Percentiles rank a stretch among this genome's conserved stretches.
Conservation (phyloP, 176 grass and related monocot genomes). For the Phoenix dactylifera region DNA sequence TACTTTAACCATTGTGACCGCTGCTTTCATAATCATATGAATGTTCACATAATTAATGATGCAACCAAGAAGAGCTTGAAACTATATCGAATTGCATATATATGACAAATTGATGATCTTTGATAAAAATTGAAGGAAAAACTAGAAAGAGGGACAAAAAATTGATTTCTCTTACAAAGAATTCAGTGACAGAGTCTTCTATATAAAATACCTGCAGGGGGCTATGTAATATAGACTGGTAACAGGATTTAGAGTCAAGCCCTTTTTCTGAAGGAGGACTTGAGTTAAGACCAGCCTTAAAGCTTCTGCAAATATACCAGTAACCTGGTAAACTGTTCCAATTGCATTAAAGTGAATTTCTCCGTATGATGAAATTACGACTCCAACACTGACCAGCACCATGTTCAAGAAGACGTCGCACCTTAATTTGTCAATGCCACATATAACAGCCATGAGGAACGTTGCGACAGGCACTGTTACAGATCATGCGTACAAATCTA, state of each 20-base stretch:
- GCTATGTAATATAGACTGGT: constrained; percentile 99
- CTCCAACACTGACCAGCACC: constrained; percentile 94
- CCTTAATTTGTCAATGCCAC: constrained; percentile 93
- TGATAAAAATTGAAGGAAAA: no score
- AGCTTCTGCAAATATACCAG: constrained; percentile 96
- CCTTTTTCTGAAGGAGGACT: constrained; percentile 99
- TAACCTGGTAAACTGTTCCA: constrained; percentile 93
- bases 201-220: constrained; percentile 79
- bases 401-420: constrained; percentile 92
- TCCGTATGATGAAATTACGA: constrained; percentile 92
- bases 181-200: no score
- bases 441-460: constrained; percentile 91
- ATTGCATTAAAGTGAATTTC: constrained; percentile 98
- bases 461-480: constrained; percentile 97
- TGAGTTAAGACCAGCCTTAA: constrained; percentile 94
- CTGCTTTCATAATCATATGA: no score
- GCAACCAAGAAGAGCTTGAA: no score
- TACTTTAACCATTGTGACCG: no score
- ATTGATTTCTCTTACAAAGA: no score
- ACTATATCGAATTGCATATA: no score
- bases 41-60: no score
- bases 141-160: no score
- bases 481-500: constrained; percentile 15
- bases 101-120: no score
- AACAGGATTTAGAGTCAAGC: constrained; percentile 90